Percentiles rank a stretch among this genome's conserved stretches.
Evolutionary conservation across 345 rosid species (phyloP).

Genomic region (Lagerstroemia speciosa): DNA sequence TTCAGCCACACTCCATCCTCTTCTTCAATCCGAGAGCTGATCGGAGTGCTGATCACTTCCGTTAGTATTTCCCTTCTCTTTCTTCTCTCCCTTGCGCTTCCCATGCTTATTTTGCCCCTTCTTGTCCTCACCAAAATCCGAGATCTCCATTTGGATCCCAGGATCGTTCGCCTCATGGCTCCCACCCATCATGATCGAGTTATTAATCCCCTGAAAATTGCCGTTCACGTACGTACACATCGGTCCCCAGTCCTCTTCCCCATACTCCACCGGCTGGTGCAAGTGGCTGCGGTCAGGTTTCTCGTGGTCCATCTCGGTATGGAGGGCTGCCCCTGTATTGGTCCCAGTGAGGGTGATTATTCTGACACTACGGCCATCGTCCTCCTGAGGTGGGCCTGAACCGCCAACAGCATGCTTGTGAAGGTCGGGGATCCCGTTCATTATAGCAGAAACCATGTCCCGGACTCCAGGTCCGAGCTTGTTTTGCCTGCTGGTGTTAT

Average conservation of each 20-base stretch:
- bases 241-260: constrained; percentile 30
- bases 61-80: too few species aligned
- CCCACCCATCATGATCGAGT: constrained; percentile 72
- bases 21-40: too few species aligned
- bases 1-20: too few species aligned
- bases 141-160: constrained; percentile 72
- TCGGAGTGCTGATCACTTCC: too few species aligned
- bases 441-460: constrained; percentile 45
- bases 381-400: constrained; percentile 17
- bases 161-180: constrained; percentile 67
- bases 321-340: constrained; percentile 69
- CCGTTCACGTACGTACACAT: constrained; percentile 60
- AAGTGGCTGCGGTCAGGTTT: too few species aligned
- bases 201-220: constrained; percentile 81
- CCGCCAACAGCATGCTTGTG: constrained; percentile 23
- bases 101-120: constrained; percentile 7
- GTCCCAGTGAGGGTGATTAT: constrained; percentile 69
- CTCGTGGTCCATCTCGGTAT: constrained; percentile 26
- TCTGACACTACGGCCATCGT: constrained; percentile 29
- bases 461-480: constrained; percentile 24
- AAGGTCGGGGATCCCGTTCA: constrained; percentile 20
- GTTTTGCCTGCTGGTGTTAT: constrained; percentile 15
- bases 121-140: constrained; percentile 22
- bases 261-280: too few species aligned
- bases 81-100: constrained; percentile 1